Base-by-base conservation (phyloP, 2,329 filamentous ascomycete species). In the Colletotrichum limetticola region DNA sequence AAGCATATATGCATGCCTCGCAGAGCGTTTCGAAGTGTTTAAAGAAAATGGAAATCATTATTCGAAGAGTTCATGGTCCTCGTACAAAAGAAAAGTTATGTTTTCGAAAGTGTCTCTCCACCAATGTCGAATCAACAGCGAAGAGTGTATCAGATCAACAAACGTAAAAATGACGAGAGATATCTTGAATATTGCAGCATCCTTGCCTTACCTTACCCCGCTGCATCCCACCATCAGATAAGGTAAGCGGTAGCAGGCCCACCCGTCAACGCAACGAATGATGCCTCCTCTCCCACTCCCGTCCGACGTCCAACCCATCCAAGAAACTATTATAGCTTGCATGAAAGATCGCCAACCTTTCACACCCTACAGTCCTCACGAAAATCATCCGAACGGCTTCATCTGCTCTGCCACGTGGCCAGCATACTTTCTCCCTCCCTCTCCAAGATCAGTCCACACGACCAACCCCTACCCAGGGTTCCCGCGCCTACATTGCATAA, bases 151-250 rank as follows among this genome's bases (percentile, higher is more conserved):
- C 42, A 16, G 28, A 35, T 35, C 32, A 35, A 30, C 26, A 24
- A 24, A 7, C n/a, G n/a, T 6, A 5, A 52, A 49, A 49, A 70
- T 56, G 46, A 52, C 53, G 66, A 28, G 35, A 35, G 37, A 22
- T 4, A 37, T 7, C 9, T 24, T 28, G 19, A 22, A 56, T 32
- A 61, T 72, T 42, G 70, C 66, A 73, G 42, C 66, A 59, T 14
- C 12, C 16, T 55, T 42, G 6, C 37, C 37, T 42, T 16, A 42
- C 37, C 37, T 70, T 73, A 71, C 71, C 71, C 71, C 71, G 66
- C 71, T 60, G 49, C 32, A 73, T 61, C 60, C 60, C 71, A 66
- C 71, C 56, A 5, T 32, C 14, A 66, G 66, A 73, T 71, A 73
- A 66, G 71, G 70, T 71, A 73, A 73, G 71, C 46, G 71, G 61